Evolutionary conservation across 1,284 basidiomycete species (phyloP).

Genomic region (Thelephora terrestris): DNA sequence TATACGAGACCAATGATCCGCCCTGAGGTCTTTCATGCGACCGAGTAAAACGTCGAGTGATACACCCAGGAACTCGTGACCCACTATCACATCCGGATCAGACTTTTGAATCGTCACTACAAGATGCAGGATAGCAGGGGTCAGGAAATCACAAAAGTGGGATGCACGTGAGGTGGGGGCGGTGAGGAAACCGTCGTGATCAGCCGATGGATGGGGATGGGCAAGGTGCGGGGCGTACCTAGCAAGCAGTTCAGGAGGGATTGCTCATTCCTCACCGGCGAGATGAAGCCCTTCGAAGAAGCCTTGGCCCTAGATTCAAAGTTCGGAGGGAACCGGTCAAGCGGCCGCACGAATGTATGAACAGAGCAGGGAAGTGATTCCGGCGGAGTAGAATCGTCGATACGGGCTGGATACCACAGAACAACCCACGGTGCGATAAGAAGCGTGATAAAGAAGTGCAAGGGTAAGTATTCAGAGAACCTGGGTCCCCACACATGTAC

Average conservation of each 20-base stretch:
- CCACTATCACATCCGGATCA: slow-evolving; percentile 92
- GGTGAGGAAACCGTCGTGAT: too few relatives aligned
- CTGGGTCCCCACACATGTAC: background rate
- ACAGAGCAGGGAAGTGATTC: slow-evolving; percentile 77
- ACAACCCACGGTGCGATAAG: background rate
- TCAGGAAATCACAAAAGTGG: too few relatives aligned
- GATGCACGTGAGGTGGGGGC: too few relatives aligned
- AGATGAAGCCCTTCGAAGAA: slow-evolving; percentile 63
- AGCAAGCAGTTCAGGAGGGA: slow-evolving; percentile 80
- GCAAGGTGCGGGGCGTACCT: slow-evolving; percentile 26
- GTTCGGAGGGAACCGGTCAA: slow-evolving; percentile 82
- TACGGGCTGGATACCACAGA: slow-evolving; percentile 43
- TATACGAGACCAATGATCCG: slow-evolving; percentile 89
- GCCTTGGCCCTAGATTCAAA: slow-evolving; percentile 66
- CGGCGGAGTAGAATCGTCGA: slow-evolving; percentile 86
- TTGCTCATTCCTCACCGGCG: slow-evolving; percentile 75
- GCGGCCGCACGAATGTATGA: slow-evolving; percentile 86
- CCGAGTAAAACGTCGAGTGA: slow-evolving; percentile 87
- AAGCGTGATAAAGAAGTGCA: background rate
- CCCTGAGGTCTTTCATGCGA: slow-evolving; percentile 84
- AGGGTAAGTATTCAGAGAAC: background rate
- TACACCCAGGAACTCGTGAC: slow-evolving; percentile 92
- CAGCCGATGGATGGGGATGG: background rate
- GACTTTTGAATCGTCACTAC: slow-evolving; percentile 74
- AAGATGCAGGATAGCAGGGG: background rate